Percentiles rank a stretch among this genome's conserved stretches.
These are phyloP conservation scores for Mycena haematopus DNA, from an alignment of 768 basidiomycete species.

Conservation along the genomic window DNA sequence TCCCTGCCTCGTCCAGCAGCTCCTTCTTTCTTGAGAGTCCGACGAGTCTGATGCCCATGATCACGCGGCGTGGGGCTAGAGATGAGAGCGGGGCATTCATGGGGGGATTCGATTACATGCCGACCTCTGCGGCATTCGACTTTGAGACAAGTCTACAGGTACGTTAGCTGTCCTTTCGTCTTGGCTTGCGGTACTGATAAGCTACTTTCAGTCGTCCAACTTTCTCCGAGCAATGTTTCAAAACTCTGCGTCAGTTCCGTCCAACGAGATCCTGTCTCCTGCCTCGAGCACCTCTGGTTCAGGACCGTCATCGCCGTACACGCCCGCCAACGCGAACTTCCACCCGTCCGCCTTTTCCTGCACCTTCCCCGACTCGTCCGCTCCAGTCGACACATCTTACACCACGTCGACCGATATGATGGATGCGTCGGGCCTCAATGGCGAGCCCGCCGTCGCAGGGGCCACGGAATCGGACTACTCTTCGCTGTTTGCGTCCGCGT, in stretches of 20 bases:
- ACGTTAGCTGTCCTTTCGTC: slow-evolving; percentile 20
- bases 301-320: slow-evolving; percentile 25
- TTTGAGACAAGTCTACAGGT: slow-evolving; percentile 58
- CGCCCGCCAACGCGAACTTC: slow-evolving; percentile 16
- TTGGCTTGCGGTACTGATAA: slow-evolving; percentile 15
- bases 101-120: slow-evolving; percentile 58
- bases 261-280: slow-evolving; percentile 13
- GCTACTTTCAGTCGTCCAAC: slow-evolving; percentile 49
- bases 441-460: neutral
- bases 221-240: slow-evolving; percentile 57
- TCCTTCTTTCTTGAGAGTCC: slow-evolving; percentile 61
- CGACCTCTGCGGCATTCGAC: slow-evolving; percentile 49
- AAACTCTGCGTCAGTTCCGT: neutral
- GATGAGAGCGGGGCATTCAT: slow-evolving; percentile 38
- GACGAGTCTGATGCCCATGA: slow-evolving; percentile 25
- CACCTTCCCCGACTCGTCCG: neutral
- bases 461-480: slow-evolving; percentile 1
- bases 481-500: neutral
- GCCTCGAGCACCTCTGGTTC: slow-evolving; percentile 24
- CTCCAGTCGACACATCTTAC: neutral
- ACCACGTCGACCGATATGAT: neutral
- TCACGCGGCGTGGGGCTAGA: slow-evolving; percentile 13
- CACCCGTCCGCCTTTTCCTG: slow-evolving; percentile 17
- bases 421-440: neutral
- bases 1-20: slow-evolving; percentile 33